Base-by-base conservation (phyloP, 2,329 filamentous ascomycete species). In the Macrophomina pseudophaseolina region DNA sequence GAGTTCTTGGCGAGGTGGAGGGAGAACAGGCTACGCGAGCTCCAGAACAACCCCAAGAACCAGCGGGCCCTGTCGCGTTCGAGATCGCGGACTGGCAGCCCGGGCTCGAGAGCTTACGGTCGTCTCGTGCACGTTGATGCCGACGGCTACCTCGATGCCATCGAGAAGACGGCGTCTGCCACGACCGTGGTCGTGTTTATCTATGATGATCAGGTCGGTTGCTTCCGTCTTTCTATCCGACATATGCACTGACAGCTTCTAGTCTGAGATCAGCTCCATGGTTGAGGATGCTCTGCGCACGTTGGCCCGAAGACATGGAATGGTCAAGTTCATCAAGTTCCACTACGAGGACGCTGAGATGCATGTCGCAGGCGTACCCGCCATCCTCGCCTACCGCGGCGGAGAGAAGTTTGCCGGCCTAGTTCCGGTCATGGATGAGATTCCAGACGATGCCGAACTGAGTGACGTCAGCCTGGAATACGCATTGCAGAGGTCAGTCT, bases 341-440 rank as follows among this genome's bases (percentile, higher is more conserved):
- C 90, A 97, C 79, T 92, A 93, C 76, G 89, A 91, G 69, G 94
- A 97, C 67, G 96, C 97, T 44, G 94, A 98, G 77, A 97, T 98
- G 84, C 93, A 97, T 76, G 88, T 91, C 67, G 91, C 93, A 38
- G 90, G 90, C 53, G 91, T 97, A 1, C 95, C 95, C 0, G 93
- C 95, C 4, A 84, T 98, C 44, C 84, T 98, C 58, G 94, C 92
- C 11, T 99, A 99, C 82, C 89, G 89, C 67, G 92, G 90, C 73
- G 94, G 93, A 64, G 94, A 98, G 70, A 88, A 97, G 70, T 93
- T 98, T 72, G 92, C 92, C 70, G 96, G 94, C 73, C 83, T 98
- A 63, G 92, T 95, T 0, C 94, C 94, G 65, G 85, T 98, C 62
- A 87, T 96, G 69, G 88, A 93, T 74, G 91, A 95, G 84, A 91